Base-by-base conservation (phyloP, 1,284 basidiomycete genomes). In the Sporisorium graminicola region DNA sequence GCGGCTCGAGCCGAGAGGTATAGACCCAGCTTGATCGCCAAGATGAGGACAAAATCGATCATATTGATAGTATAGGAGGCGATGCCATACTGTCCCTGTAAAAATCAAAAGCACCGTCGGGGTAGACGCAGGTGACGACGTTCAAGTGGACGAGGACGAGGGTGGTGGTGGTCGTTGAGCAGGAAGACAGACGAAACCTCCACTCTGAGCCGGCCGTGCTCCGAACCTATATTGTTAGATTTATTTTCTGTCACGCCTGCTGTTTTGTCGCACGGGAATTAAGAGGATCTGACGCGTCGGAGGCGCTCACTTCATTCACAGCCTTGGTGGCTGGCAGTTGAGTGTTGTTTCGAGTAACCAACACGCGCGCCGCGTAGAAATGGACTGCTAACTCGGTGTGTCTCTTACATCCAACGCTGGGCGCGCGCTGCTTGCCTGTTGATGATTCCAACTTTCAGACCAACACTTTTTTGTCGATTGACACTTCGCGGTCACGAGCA, bases 1-100 rank as follows among this genome's bases (percentile, higher is more conserved):
- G 66, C 63, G 2, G 65, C 59, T 35, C 67, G 63, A 50, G 73
- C 78, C 16, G 70, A 56, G 13, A 67, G 67, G 20, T 67, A 75
- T 16, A 80, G 62, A 7, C 27, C 65, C 13, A 66, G 62, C 47
- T 78, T 74, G 55, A 77, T 58, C 35, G 64, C 51, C 10, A 78
- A 33, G 27, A 80, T 61, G 46, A 73, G 56, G 9, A 73, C 53
- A 18, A 69, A 46, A 35, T 75, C 66, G 42, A 69, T 61, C 65
- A 70, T 67, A 43, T 43, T 20, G 44, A n/a, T 26, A 24, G 37
- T 24, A 24, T 6, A 8, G 24, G 37, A 42, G 50, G 16, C 53
- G 26, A 22, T 70, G 40, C 18, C 57, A 64, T 65, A n/a, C 40
- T 43, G 40, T 9, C 16, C 22, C 47, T 55, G 26, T n/a, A 5